Percentiles rank a stretch among this genome's conserved stretches.
Evolutionary conservation across 108 stramenopile species (phyloP).

Genomic region (Thalassiosira profunda): DNA sequence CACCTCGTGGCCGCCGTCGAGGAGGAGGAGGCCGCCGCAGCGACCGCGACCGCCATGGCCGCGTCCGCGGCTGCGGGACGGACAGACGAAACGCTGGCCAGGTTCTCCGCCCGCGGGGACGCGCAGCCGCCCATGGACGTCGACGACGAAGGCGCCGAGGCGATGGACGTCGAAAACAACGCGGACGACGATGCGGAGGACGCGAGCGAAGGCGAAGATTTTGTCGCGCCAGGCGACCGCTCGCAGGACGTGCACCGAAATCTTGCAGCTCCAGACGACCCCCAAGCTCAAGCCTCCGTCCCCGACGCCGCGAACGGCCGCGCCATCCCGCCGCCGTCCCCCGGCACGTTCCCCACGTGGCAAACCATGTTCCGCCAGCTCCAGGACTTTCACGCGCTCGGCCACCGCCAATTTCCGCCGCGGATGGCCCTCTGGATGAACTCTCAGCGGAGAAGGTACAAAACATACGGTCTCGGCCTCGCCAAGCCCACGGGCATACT

Average conservation of each 20-base stretch:
- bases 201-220: background rate
- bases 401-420: background rate
- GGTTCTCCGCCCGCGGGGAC: constrained; percentile 3
- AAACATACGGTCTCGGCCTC: background rate
- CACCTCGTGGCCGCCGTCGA: too few relatives aligned
- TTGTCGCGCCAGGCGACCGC: too few relatives aligned
- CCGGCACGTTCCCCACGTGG: too few relatives aligned
- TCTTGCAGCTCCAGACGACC: too few relatives aligned
- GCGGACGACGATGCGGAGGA: background rate
- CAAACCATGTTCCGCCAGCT: constrained; percentile 1
- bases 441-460: constrained; percentile 2
- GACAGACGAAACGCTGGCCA: background rate
- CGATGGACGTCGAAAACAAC: background rate
- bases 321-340: too few relatives aligned
- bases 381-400: background rate
- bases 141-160: constrained; percentile 21
- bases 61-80: background rate
- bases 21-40: too few relatives aligned
- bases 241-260: too few relatives aligned
- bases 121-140: background rate
- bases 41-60: background rate
- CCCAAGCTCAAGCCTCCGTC: too few relatives aligned
- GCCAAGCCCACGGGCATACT: background rate
- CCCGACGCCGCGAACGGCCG: too few relatives aligned
- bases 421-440: background rate